phyloP scores from a whole-genome alignment of 2,329 filamentous ascomycete species.

The Didymella pinodella region DNA sequence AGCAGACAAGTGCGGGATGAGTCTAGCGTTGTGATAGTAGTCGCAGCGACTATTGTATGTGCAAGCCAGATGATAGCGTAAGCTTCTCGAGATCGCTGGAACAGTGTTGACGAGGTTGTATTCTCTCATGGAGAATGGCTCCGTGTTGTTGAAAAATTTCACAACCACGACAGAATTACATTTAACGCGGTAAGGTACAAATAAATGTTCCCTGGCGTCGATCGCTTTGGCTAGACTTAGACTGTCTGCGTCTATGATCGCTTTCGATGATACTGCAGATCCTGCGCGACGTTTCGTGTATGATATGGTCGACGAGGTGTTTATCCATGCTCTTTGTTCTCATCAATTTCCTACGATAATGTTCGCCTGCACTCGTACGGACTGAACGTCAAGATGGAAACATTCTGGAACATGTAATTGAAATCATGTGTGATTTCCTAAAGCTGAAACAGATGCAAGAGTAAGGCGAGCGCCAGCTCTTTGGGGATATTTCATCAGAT shows the following conservation, averaged over 20 bases:
- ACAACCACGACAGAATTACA: constrained; percentile 2
- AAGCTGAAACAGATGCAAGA: no score
- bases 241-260: not conserved
- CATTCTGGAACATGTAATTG: no score
- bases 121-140: not conserved
- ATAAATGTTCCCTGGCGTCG: not conserved
- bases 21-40: not conserved
- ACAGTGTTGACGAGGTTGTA: not conserved
- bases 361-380: not conserved
- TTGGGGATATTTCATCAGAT: not conserved
- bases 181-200: not conserved
- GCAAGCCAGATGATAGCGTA: not conserved
- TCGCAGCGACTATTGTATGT: not conserved
- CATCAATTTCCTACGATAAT: not conserved
- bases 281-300: not conserved
- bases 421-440: no score
- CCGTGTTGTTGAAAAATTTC: not conserved
- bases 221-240: not conserved
- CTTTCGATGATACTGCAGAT: not conserved
- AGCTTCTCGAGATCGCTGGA: not conserved
- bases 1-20: not conserved
- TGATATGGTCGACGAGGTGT: no score
- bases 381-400: not conserved
- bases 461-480: not conserved
- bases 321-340: not conserved